A percentile compares a stretch with the other conserved stretches of the same genome.
These are phyloP conservation scores for Yamadazyma sp. DNA, from an alignment of 1,139 yeast genomes.

Conservation along the genomic window DNA sequence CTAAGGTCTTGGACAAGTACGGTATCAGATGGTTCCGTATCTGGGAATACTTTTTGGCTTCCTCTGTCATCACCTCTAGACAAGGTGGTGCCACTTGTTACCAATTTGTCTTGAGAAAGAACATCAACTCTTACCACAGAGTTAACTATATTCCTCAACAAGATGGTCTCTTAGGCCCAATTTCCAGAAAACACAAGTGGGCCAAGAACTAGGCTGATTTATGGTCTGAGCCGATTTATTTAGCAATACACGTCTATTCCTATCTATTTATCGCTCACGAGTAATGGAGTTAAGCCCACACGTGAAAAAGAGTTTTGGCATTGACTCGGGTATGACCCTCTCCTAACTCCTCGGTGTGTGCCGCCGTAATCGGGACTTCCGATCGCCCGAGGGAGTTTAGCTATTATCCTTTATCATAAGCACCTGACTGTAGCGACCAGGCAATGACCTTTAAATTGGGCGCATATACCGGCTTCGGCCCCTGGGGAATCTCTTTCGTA, in stretches of 20 bases:
- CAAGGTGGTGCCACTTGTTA: slow-evolving; percentile 93
- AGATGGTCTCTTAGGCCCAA: slow-evolving; percentile 72
- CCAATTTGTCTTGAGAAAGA: slow-evolving; percentile 90
- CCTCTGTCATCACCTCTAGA: slow-evolving; percentile 80
- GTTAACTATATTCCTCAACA: slow-evolving; percentile 78
- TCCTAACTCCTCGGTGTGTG: neutral
- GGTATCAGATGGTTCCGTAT: slow-evolving; percentile 91
- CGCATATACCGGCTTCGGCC: slow-evolving; percentile 4
- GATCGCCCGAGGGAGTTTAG: slow-evolving; percentile 8
- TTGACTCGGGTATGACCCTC: slow-evolving; percentile 5
- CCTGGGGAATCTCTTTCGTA: slow-evolving; percentile 8
- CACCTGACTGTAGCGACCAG: slow-evolving; percentile 1
- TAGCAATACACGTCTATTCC: too few relatives aligned
- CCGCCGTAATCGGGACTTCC: slow-evolving; percentile 8
- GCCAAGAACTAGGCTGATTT: slow-evolving; percentile 22
- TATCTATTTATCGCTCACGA: neutral
- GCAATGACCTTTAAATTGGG: neutral
- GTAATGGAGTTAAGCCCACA: slow-evolving; percentile 2
- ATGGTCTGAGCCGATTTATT: too few relatives aligned
- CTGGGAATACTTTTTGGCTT: slow-evolving; percentile 89
- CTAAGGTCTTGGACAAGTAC: slow-evolving; percentile 72
- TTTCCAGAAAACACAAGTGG: slow-evolving; percentile 49
- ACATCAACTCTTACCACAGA: slow-evolving; percentile 81
- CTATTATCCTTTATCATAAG: neutral
- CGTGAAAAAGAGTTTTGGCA: neutral